Evolutionary conservation across 2,329 filamentous ascomycete species (phyloP).

Genomic region (Epichloe gansuensis): DNA sequence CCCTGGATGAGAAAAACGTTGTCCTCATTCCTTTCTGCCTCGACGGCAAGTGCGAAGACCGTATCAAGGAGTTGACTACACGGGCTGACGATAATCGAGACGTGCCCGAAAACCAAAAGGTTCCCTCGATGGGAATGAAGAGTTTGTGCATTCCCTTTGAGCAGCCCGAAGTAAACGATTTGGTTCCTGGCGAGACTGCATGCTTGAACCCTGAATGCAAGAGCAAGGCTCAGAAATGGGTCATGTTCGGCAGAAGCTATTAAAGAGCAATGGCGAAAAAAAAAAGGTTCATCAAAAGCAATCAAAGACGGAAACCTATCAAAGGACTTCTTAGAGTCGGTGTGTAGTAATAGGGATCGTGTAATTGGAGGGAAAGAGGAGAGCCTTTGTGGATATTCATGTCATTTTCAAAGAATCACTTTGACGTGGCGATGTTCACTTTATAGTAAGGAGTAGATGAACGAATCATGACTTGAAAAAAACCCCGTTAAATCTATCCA

Average conservation of each 20-base stretch:
- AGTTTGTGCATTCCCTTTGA: slow-evolving; percentile 64
- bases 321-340: slow-evolving; percentile 5
- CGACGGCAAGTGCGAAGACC: slow-evolving; percentile 72
- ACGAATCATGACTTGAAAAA: background rate
- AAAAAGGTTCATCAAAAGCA: background rate
- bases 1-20: slow-evolving; percentile 84
- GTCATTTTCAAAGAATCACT: background rate
- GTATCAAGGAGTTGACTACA: slow-evolving; percentile 86
- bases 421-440: background rate
- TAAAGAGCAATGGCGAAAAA: slow-evolving; percentile 19
- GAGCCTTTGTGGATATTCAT: background rate
- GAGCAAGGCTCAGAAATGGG: slow-evolving; percentile 68
- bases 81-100: slow-evolving; percentile 52
- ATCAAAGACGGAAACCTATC: background rate
- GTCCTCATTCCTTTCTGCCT: slow-evolving; percentile 86
- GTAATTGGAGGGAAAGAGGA: background rate
- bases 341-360: background rate
- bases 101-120: slow-evolving; percentile 39
- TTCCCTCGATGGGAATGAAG: slow-evolving; percentile 54
- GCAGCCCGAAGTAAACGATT: slow-evolving; percentile 57
- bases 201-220: slow-evolving; percentile 84
- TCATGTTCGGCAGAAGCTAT: slow-evolving; percentile 78
- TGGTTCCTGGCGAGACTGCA: slow-evolving; percentile 72
- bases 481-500: background rate
- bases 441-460: background rate